Percentiles rank a stretch among this genome's conserved stretches.
phyloP scores from a whole-genome alignment of 75 land plant genomes.

The Chamaecyparis obtusa region DNA sequence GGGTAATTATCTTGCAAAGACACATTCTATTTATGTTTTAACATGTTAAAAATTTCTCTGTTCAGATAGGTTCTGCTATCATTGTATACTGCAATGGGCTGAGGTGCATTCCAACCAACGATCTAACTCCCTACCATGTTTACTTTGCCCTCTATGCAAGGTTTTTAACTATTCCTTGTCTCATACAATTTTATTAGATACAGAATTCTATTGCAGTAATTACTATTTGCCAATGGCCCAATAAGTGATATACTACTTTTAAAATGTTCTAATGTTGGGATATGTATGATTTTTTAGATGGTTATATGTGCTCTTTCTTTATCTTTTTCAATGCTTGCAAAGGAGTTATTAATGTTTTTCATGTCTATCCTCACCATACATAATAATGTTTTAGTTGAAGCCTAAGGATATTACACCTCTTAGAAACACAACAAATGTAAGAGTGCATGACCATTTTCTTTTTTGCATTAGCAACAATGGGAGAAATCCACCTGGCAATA shows the following conservation, averaged over 20 bases:
- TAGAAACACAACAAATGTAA: background rate
- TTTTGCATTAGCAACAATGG: background rate
- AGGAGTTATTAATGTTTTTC: background rate
- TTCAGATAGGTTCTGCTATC: conserved; percentile 30
- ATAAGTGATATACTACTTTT: background rate
- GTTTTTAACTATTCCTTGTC: conserved; percentile 9
- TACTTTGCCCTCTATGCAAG: conserved; percentile 39
- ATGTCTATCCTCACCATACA: background rate
- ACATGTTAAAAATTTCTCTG: background rate
- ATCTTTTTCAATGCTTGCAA: background rate
- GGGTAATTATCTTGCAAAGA: background rate
- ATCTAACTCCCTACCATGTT: conserved; percentile 9
- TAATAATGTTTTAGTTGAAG: background rate
- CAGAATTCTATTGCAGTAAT: background rate
- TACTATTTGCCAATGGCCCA: background rate
- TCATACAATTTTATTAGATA: background rate
- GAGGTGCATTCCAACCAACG: conserved; percentile 16
- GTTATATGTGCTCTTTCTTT: background rate
- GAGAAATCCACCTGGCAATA: background rate
- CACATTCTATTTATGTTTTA: background rate
- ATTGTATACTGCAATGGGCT: conserved; percentile 40
- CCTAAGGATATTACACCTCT: background rate
- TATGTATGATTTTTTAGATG: background rate
- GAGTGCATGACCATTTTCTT: background rate
- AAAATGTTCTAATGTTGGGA: background rate